Evolutionary conservation across 129 eudicot species (phyloP).

Genomic region (Pittosporum tobira): DNA sequence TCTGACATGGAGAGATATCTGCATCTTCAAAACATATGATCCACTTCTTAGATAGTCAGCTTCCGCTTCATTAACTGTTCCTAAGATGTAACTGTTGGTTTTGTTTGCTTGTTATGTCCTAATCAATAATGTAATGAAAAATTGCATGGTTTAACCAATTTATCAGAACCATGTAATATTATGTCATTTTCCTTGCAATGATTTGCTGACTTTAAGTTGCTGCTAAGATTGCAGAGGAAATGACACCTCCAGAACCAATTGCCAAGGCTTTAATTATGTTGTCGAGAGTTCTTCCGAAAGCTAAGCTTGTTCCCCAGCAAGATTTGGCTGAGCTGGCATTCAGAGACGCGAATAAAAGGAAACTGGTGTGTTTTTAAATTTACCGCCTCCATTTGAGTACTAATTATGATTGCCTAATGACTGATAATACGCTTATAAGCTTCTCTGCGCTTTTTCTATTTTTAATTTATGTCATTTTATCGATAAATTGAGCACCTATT

Average conservation of each 20-base stretch:
- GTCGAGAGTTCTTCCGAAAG: conserved; percentile 60
- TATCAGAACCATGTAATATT: neutral
- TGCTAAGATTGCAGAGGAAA: conserved; percentile 81
- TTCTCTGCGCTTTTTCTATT: neutral
- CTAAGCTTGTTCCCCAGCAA: conserved; percentile 67
- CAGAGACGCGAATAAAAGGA: conserved; percentile 54
- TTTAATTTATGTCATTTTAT: neutral
- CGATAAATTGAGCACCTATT: neutral
- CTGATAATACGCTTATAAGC: neutral
- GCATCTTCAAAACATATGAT: neutral
- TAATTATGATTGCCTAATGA: neutral
- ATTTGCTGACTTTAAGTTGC: conserved; percentile 21
- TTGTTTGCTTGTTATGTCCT: too few relatives aligned
- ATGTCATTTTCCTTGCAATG: neutral
- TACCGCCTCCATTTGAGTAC: neutral
- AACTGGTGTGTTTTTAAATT: conserved; percentile 40
- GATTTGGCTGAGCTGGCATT: conserved; percentile 88
- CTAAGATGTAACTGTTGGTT: neutral
- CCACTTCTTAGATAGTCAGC: too few relatives aligned
- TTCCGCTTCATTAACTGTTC: neutral
- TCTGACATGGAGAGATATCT: neutral
- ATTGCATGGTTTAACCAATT: neutral
- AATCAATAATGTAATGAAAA: neutral
- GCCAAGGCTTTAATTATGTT: conserved; percentile 45
- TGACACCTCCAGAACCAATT: conserved; percentile 68